Conservation (phyloP, 23 red algal genomes). For the Gracilaria domingensis region DNA sequence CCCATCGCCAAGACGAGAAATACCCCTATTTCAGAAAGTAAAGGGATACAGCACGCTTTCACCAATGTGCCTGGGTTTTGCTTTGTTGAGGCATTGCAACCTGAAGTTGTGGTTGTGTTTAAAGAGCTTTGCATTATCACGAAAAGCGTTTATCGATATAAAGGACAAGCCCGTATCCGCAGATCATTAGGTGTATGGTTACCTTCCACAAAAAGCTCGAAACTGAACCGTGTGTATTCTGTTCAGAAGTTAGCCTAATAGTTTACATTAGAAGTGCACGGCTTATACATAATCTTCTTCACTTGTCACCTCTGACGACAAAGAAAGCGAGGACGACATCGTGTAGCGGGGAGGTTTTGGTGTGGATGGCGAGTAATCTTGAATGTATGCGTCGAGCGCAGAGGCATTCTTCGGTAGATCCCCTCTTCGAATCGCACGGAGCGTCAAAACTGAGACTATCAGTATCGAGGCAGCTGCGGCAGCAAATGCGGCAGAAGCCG, state of each 20-base stretch:
- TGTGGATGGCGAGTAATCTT: not conserved
- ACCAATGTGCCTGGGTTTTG: too few species aligned
- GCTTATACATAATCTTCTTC: conserved; percentile 1
- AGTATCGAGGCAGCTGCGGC: not conserved
- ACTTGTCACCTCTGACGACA: not conserved
- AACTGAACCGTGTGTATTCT: not conserved
- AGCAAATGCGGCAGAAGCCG: not conserved
- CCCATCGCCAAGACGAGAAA: too few species aligned
- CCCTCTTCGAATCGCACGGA: not conserved
- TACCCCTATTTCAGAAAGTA: too few species aligned
- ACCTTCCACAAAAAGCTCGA: too few species aligned
- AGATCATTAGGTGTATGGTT: too few species aligned
- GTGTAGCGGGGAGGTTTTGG: not conserved
- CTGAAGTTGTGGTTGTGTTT: too few species aligned
- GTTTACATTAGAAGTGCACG: not conserved
- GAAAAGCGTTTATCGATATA: too few species aligned
- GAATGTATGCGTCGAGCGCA: not conserved
- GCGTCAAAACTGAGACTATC: conserved; percentile 8
- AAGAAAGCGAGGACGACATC: not conserved
- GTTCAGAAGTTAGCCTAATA: not conserved
- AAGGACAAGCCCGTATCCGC: too few species aligned
- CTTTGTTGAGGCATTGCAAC: too few species aligned
- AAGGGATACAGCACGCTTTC: too few species aligned
- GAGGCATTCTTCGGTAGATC: not conserved
- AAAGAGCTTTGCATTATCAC: too few species aligned